Evolutionary conservation across 192 early-diverging fungal species (phyloP), one percentile per base, ranked within the genome.

Genomic region (Geranomyces michiganensis): DNA sequence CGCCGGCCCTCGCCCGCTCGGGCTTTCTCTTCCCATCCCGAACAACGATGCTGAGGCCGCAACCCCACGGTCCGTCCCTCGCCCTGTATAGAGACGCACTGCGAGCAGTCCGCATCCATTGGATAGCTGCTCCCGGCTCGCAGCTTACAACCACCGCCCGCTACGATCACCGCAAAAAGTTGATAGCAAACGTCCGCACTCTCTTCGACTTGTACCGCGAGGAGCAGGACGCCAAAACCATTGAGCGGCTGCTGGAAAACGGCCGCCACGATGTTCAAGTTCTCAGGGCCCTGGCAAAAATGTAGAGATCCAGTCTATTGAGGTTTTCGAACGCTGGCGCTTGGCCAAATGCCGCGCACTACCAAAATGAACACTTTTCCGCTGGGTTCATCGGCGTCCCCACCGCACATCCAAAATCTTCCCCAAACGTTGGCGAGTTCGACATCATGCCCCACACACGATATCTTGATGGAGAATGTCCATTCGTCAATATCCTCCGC

Each of bases 401-500:
- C 8, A 65, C 36, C n/a, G 81, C 67, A 75, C 92, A 93, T 19
- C 83, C 67, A 68, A 90, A 94, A 7, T 86, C 84, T 45, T 91
- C 70, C 21, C 85, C 74, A 83, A 94, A 94, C 17, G 86, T 73
- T 14, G 75, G 44, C 0, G 85, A 87, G 73, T 94, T 92, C 30
- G 78, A 73, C 1, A 91, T 73, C 10, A 83, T 88, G 13, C 91
- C 92, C 51, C 85, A 89, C n/a, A 92, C 90, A 43, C 91, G 82
- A 83, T 82, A 88, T 44, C 74, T 65, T 19, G 79, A 67, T 15
- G 90, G 90, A 0, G 90, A 82, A 66, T 93, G 92, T 12, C 80
- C 82, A 72, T 92, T 88, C 31, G 86, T 90, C 15, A 82, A 59
- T 9, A 92, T 45, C 82, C 83, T 72, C 5, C 43, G 63, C 0